Percentiles rank a stretch among this genome's conserved stretches.
Conservation (phyloP, 257 asterid species). For the Cordia subcordata region DNA sequence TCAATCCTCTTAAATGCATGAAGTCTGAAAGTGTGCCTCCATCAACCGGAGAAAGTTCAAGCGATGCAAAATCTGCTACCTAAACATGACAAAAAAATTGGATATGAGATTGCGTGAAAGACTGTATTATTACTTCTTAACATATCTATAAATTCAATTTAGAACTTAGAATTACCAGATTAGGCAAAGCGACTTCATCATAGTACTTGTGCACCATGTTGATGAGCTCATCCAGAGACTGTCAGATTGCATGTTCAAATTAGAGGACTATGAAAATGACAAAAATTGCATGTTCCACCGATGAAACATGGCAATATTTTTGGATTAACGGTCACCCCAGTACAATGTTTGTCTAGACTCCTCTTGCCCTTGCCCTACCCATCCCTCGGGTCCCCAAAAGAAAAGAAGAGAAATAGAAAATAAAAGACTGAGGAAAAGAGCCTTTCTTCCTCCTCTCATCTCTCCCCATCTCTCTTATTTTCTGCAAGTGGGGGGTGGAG, state of each 20-base stretch:
- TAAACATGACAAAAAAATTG: constrained; percentile 31
- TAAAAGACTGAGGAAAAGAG: too few species aligned
- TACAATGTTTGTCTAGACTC: too few species aligned
- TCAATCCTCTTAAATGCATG: constrained; percentile 98
- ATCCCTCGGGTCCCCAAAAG: too few species aligned
- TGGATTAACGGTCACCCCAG: too few species aligned
- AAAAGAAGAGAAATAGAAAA: not conserved
- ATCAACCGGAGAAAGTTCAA: constrained; percentile 99
- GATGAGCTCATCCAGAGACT: constrained; percentile 84
- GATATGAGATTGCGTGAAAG: constrained; percentile 6
- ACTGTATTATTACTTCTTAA: constrained; percentile 7
- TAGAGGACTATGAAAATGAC: not conserved
- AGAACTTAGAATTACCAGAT: constrained; percentile 56
- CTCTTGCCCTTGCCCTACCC: too few species aligned
- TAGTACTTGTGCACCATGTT: constrained; percentile 76
- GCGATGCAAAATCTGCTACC: constrained; percentile 98
- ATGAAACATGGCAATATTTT: too few species aligned
- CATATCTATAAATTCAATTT: constrained; percentile 1
- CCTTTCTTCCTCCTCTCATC: too few species aligned
- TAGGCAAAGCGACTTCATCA: constrained; percentile 89
- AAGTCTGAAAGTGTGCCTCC: constrained; percentile 95
- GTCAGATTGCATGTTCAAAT: constrained; percentile 14
- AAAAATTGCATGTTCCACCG: too few species aligned
- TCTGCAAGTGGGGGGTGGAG: too few species aligned
- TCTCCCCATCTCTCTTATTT: too few species aligned